phyloP scores from a whole-genome alignment of 169 alveolate genomes.

The Plasmodium blacklocki region DNA sequence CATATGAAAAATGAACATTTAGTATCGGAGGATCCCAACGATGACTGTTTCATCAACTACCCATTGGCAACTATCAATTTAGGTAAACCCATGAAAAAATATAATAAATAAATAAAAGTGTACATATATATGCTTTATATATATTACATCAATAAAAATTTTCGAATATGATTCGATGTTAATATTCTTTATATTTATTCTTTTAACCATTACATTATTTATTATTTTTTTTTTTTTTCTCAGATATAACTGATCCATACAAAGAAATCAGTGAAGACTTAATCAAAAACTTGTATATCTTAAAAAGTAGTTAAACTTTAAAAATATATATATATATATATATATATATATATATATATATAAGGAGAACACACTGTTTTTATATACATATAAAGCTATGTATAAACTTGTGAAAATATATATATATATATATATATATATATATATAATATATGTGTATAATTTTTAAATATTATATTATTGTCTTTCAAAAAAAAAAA shows the following conservation, averaged over 20 bases:
- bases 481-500: not conserved
- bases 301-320: constrained; percentile 17
- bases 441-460: constrained; percentile 11
- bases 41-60: constrained; percentile 42
- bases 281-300: constrained; percentile 50
- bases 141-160: not conserved
- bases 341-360: no score
- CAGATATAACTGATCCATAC: constrained; percentile 59
- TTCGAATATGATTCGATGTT: not conserved
- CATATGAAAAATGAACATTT: constrained; percentile 16
- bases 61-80: constrained; percentile 1
- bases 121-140: not conserved
- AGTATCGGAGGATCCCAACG: constrained; percentile 10
- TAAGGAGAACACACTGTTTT: not conserved
- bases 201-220: not conserved
- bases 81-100: constrained; percentile 7
- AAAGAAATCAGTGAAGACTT: constrained; percentile 48
- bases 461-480: not conserved
- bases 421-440: constrained; percentile 2
- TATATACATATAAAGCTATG: not conserved
- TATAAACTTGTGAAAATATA: not conserved
- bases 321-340: no score
- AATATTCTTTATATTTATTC: not conserved
- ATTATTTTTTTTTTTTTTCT: not conserved
- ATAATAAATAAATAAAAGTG: not conserved